A percentile compares a stretch with the other conserved stretches of the same genome.
Evolutionary conservation across 148 eudicot genomes (phyloP).

Genomic region (Chenopodium quinoa): DNA sequence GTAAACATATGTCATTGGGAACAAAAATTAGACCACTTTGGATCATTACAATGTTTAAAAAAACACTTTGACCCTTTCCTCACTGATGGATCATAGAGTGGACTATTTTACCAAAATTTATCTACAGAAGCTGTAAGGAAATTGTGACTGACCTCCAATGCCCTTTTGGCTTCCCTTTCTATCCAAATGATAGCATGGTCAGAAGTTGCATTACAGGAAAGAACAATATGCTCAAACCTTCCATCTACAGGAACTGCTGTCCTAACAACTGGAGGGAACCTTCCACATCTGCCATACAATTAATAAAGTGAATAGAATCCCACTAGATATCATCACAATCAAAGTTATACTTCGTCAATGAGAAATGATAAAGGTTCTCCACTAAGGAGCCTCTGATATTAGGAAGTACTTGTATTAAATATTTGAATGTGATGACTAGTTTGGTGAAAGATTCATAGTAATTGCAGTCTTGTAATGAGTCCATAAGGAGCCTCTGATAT

Average conservation of each 20-base stretch:
- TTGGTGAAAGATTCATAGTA: background rate
- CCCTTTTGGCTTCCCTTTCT: constrained; percentile 80
- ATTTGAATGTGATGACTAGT: background rate
- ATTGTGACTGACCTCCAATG: constrained; percentile 63
- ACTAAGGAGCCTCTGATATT: too few species aligned
- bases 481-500: background rate
- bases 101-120: background rate
- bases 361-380: background rate
- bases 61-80: background rate
- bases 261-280: constrained; percentile 89
- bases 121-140: background rate
- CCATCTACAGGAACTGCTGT: constrained; percentile 99
- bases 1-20: background rate
- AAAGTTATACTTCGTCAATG: background rate
- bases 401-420: too few species aligned
- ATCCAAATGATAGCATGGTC: constrained; percentile 91
- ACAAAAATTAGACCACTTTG: background rate
- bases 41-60: background rate
- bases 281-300: constrained; percentile 61
- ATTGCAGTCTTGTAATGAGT: background rate
- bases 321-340: background rate
- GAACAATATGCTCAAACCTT: constrained; percentile 94
- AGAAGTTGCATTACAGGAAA: constrained; percentile 89
- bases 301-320: background rate
- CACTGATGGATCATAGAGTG: background rate